Evolutionary conservation across 176 grass and related monocot genomes (phyloP), one percentile per base, ranked within the genome.

Genomic region (Pontederia paniculata): DNA sequence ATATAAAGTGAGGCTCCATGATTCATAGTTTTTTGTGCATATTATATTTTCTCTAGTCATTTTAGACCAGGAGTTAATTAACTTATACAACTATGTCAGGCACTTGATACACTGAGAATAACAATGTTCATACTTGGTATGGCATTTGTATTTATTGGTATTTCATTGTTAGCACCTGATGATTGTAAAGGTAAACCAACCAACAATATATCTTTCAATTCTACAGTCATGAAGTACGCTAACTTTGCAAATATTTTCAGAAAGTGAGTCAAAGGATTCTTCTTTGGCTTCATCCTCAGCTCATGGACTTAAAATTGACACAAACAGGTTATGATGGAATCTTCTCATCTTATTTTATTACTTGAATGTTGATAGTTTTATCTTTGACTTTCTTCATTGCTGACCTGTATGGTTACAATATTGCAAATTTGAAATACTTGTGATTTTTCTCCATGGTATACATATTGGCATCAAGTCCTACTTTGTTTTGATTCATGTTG

Each of bases 51-150:
- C 42, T 47, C 67, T 28, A 55, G 50, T 50, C 58, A 71, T 45
- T 13, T 10, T 63, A 13, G 3, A 48, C 2, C 43, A 3, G 7
- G 23, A 23, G 62, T 17, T 58, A 20, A 59, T 60, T 73, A 59
- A 31, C 45, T 55, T 55, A 9, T 44, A 74, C 14, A 48, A 41
- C 31, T 80, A 70, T 74, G 37, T 54, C 65, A 96, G 91, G 82
- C 88, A 68, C 90, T 97, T 69, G 69, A 83, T 74, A 80, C 83
- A 4, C 71, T 97, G 44, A 90, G 83, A 82, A 83, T 89, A 90
- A 72, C 76, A 37, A 97, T 97, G 86, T 97, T 97, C 55, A 42
- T 97, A 50, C 45, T 84, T 50, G 93, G 93, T 65, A 87, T 97
- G 77, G 59, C 80, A 56, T 87, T 77, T 74, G 93, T 97, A 72